These are phyloP conservation scores for Candida smagusa DNA, from an alignment of 1,139 yeast genomes.

Conservation along the genomic window DNA sequence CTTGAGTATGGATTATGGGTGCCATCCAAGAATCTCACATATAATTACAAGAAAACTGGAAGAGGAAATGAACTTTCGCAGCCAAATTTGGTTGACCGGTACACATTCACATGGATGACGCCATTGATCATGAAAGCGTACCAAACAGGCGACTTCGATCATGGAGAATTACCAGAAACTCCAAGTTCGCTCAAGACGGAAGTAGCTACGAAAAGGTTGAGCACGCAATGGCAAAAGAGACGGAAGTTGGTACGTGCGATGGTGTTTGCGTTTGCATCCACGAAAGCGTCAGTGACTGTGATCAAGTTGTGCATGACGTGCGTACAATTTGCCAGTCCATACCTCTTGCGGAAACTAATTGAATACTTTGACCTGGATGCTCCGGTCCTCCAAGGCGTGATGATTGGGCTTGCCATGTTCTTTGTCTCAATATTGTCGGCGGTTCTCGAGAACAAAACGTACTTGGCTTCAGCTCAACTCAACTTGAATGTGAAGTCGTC, in stretches of 20 bases:
- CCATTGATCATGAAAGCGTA: slow-evolving; percentile 49
- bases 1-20: slow-evolving; percentile 29
- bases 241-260: slow-evolving; percentile 44
- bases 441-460: slow-evolving; percentile 48
- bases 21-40: slow-evolving; percentile 24
- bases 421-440: slow-evolving; percentile 44
- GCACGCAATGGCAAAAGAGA: slow-evolving; percentile 16
- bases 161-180: slow-evolving; percentile 53
- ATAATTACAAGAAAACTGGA: slow-evolving; percentile 13
- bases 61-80: slow-evolving; percentile 19
- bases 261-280: slow-evolving; percentile 45
- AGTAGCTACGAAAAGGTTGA: slow-evolving; percentile 16
- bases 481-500: slow-evolving; percentile 52
- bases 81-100: slow-evolving; percentile 47
- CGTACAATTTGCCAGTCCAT: slow-evolving; percentile 54
- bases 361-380: slow-evolving; percentile 40
- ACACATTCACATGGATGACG: slow-evolving; percentile 66
- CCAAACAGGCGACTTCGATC: slow-evolving; percentile 42
- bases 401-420: slow-evolving; percentile 52
- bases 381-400: slow-evolving; percentile 49
- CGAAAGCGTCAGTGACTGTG: slow-evolving; percentile 38
- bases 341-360: slow-evolving; percentile 48
- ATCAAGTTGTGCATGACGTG: slow-evolving; percentile 46
- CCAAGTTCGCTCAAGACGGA: slow-evolving; percentile 47
- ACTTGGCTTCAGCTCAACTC: slow-evolving; percentile 50